Evolutionary conservation across 2,329 filamentous ascomycete genomes (phyloP).

Genomic region (Diaporthe sp.): DNA sequence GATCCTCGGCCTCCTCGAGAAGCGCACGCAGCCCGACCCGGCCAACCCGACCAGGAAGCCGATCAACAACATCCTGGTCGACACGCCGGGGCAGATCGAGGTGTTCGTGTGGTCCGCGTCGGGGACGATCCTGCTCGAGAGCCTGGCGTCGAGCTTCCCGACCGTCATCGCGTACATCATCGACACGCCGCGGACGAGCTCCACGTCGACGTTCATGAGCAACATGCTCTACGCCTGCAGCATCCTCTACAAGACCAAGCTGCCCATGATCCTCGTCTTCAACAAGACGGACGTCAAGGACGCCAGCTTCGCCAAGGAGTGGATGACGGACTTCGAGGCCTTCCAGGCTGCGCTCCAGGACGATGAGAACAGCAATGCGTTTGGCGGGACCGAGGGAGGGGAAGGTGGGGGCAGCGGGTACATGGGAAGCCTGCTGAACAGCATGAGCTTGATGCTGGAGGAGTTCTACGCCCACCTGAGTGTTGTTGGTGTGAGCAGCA

Average conservation of each 20-base stretch:
- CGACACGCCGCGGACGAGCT: constrained; percentile 92
- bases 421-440: constrained; percentile 95
- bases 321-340: constrained; percentile 99
- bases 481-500: constrained; percentile 92
- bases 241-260: constrained; percentile 97
- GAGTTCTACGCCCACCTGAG: constrained; percentile 97
- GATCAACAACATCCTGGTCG: constrained; percentile 88
- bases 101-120: constrained; percentile 99
- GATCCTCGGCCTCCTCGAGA: constrained; percentile 89
- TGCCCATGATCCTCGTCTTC: constrained; percentile 99
- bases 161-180: constrained; percentile 98
- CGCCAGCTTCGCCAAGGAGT: constrained; percentile 91
- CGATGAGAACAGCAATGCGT: constrained; percentile 83
- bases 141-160: constrained; percentile 91
- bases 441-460: constrained; percentile 97
- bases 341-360: constrained; percentile 88
- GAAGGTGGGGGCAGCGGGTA: constrained; percentile 84
- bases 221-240: constrained; percentile 99
- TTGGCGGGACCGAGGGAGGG: constrained; percentile 78
- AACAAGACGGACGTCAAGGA: constrained; percentile 99
- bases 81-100: constrained; percentile 98
- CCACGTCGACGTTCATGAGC: constrained; percentile 98
- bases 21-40: constrained; percentile 78
- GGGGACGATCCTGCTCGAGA: constrained; percentile 93
- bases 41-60: constrained; percentile 71